phyloP scores from a whole-genome alignment of 1,139 yeast genomes.

The Geotrichum phurueaensis region DNA sequence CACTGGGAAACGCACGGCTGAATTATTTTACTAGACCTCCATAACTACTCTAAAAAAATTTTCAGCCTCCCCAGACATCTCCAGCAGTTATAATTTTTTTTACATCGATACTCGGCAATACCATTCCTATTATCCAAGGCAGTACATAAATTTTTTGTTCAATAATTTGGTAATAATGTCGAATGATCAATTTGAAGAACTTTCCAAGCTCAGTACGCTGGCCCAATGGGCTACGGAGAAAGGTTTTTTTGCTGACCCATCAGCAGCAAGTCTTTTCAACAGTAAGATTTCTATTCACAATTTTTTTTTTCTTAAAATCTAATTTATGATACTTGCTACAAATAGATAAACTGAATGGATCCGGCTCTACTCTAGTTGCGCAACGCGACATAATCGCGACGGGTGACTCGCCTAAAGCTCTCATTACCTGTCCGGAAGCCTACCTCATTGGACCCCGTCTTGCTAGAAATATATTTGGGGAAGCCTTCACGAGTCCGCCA shows the following conservation, averaged over 20 bases:
- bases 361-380: constrained; percentile 25
- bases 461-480: constrained; percentile 22
- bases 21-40: not conserved
- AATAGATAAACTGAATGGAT: not conserved
- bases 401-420: constrained; percentile 17
- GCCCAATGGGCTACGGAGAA: not conserved
- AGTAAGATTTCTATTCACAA: not conserved
- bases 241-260: constrained; percentile 20
- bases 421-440: constrained; percentile 27
- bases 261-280: constrained; percentile 17
- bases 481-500: not conserved
- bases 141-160: too few relatives aligned
- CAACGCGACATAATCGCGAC: constrained; percentile 19
- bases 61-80: not conserved
- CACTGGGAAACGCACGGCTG: not conserved
- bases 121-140: not conserved
- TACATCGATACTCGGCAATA: not conserved
- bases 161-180: not conserved
- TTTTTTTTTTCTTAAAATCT: not conserved
- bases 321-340: not conserved
- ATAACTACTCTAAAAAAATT: not conserved
- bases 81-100: not conserved
- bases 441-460: constrained; percentile 27
- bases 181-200: constrained; percentile 3
- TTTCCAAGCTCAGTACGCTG: not conserved